phyloP scores from a whole-genome alignment of 768 basidiomycete species.

The Leccinum barrowsii region DNA sequence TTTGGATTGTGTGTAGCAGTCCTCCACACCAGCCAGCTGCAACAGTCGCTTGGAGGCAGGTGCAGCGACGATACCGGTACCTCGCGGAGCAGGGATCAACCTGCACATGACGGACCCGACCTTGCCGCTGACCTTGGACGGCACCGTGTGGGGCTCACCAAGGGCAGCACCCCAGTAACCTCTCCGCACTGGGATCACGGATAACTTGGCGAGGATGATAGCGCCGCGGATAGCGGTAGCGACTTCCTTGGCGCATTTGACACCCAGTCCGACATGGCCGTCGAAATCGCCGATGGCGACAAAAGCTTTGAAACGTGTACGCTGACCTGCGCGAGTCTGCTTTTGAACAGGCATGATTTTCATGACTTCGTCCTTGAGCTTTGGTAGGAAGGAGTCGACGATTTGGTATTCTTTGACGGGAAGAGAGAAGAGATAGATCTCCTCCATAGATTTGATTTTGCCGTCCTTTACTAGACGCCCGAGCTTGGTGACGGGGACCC shows the following conservation, averaged over 20 bases:
- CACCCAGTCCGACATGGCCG: conserved; percentile 98
- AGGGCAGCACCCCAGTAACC: conserved; percentile 99
- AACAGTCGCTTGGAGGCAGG: conserved; percentile 95
- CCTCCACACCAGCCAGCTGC: conserved; percentile 96
- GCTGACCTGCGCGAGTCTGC: conserved; percentile 98
- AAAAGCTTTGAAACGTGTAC: conserved; percentile 99
- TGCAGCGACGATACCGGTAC: conserved; percentile 99
- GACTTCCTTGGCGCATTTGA: conserved; percentile 99
- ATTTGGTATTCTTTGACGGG: conserved; percentile 99
- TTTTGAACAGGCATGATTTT: conserved; percentile 99
- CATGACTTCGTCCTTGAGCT: conserved; percentile 99
- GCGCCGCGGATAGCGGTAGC: conserved; percentile 99
- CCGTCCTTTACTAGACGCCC: conserved; percentile 99
- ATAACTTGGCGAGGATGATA: conserved; percentile 97
- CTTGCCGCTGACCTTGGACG: conserved; percentile 97
- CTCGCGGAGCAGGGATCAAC: conserved; percentile 96
- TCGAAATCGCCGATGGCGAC: conserved; percentile 99
- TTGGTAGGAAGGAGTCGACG: conserved; percentile 98
- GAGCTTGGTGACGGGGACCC: conserved; percentile 98
- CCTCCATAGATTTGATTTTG: conserved; percentile 99
- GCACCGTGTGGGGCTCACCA: conserved; percentile 98
- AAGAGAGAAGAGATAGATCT: conserved; percentile 99
- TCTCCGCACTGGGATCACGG: conserved; percentile 95
- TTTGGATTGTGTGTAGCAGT: conserved; percentile 96
- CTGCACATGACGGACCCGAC: conserved; percentile 99